Evolutionary conservation across 352 stramenopile genomes (phyloP).

Genomic region (Pythium guiyangense): DNA sequence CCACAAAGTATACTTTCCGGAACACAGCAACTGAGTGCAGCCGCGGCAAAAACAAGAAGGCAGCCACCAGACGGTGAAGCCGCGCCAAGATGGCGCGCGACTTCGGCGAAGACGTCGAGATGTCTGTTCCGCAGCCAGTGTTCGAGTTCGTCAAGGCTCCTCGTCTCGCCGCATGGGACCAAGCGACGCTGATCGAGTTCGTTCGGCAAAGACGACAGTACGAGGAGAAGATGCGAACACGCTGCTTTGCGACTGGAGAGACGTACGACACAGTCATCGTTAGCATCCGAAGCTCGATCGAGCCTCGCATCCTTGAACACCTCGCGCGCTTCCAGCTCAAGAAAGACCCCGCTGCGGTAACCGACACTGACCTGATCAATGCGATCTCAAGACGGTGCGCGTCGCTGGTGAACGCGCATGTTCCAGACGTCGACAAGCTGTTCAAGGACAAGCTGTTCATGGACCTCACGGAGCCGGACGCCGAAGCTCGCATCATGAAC

Average conservation of each 20-base stretch:
- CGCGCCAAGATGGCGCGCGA: too few relatives aligned
- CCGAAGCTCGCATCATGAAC: too few relatives aligned
- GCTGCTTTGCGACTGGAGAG: conserved; percentile 15
- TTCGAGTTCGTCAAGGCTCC: conserved; percentile 14
- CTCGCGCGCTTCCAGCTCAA: conserved; percentile 16
- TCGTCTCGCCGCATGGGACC: conserved; percentile 10
- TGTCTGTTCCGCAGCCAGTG: conserved; percentile 13
- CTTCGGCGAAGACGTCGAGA: conserved; percentile 15
- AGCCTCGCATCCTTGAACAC: conserved; percentile 9
- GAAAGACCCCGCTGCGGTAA: too few relatives aligned
- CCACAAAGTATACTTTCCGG: too few relatives aligned
- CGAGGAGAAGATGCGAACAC: conserved; percentile 9
- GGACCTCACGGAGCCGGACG: too few relatives aligned
- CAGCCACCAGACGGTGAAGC: too few relatives aligned
- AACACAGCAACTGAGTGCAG: too few relatives aligned
- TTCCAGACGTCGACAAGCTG: conserved; percentile 13
- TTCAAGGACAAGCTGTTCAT: too few relatives aligned
- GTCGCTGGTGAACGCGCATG: conserved; percentile 15
- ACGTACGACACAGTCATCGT: conserved; percentile 10
- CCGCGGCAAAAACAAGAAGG: too few relatives aligned
- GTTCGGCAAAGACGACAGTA: conserved; percentile 15
- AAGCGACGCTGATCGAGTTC: conserved; percentile 13
- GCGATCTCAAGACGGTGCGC: conserved; percentile 7
- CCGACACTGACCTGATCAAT: conserved; percentile 7
- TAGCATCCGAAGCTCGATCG: conserved; percentile 12